Evolutionary conservation across 2,329 filamentous ascomycete genomes (phyloP).

Genomic region (Aureobasidium sp.): DNA sequence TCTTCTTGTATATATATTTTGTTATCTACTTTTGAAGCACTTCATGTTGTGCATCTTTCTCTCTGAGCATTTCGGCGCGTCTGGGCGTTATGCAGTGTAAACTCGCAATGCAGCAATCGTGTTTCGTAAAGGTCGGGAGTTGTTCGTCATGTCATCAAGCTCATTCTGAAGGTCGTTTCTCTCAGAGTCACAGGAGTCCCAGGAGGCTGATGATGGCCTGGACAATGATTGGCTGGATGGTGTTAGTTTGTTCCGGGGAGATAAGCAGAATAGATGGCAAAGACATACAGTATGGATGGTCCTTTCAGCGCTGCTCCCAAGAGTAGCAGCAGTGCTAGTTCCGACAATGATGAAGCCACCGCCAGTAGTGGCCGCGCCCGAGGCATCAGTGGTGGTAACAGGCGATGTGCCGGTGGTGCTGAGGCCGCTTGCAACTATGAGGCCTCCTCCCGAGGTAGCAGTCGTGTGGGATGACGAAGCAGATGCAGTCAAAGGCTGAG

Average conservation of each 20-base stretch:
- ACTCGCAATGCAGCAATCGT: background rate
- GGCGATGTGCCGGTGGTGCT: conserved; percentile 17
- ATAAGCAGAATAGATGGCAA: background rate
- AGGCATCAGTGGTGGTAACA: conserved; percentile 18
- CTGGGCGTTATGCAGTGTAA: background rate
- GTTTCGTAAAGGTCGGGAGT: background rate
- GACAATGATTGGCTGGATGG: conserved; percentile 23
- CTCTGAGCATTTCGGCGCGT: background rate
- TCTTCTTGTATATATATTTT: conserved; percentile 1
- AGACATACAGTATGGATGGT: conserved; percentile 27
- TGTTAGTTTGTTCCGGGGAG: background rate
- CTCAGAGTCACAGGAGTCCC: conserved; percentile 23
- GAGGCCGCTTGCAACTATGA: conserved; percentile 21
- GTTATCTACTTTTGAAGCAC: background rate
- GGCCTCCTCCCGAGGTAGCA: conserved; percentile 22
- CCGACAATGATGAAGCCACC: conserved; percentile 28
- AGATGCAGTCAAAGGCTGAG: conserved; percentile 18
- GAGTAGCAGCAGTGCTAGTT: conserved; percentile 28
- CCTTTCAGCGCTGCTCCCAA: conserved; percentile 23
- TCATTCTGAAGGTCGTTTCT: background rate
- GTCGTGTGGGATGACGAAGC: conserved; percentile 18
- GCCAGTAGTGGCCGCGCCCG: conserved; percentile 16
- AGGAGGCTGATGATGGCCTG: conserved; percentile 22
- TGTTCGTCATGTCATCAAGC: conserved; percentile 4
- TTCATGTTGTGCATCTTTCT: background rate